These are phyloP conservation scores for Secale cereale DNA, from an alignment of 176 grass and related monocot species.

Conservation along the genomic window DNA sequence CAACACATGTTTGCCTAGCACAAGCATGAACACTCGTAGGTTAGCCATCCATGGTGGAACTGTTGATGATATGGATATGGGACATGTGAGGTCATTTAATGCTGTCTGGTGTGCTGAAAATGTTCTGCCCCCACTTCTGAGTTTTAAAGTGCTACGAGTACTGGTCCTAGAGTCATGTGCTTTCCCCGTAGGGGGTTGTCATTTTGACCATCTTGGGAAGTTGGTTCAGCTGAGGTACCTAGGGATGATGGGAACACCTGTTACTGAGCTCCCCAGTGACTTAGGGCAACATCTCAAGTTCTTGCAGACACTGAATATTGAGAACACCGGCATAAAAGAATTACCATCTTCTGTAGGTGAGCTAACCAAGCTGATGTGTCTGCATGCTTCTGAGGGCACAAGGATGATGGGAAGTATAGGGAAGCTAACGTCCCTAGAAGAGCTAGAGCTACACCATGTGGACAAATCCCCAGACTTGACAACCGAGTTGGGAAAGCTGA, in stretches of 20 bases:
- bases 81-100: background rate
- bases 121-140: too few relatives aligned
- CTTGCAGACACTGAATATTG: background rate
- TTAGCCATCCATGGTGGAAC: background rate
- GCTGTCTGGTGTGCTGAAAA: too few relatives aligned
- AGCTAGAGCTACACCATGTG: background rate
- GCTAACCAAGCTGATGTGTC: background rate
- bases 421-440: background rate
- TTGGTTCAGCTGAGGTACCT: background rate
- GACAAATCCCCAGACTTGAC: background rate
- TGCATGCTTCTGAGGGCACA: accelerated
- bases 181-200: background rate
- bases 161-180: background rate
- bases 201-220: background rate
- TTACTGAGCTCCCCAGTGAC: background rate
- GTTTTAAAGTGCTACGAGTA: background rate
- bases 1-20: background rate
- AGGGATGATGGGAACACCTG: background rate
- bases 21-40: background rate
- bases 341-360: background rate
- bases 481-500: background rate
- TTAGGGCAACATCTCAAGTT: background rate
- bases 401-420: background rate
- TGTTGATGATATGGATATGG: background rate
- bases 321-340: background rate